A percentile compares a stretch with the other conserved stretches of the same genome.
Evolutionary conservation across 1,284 basidiomycete genomes (phyloP).

Genomic region (Polyporus tsugae): DNA sequence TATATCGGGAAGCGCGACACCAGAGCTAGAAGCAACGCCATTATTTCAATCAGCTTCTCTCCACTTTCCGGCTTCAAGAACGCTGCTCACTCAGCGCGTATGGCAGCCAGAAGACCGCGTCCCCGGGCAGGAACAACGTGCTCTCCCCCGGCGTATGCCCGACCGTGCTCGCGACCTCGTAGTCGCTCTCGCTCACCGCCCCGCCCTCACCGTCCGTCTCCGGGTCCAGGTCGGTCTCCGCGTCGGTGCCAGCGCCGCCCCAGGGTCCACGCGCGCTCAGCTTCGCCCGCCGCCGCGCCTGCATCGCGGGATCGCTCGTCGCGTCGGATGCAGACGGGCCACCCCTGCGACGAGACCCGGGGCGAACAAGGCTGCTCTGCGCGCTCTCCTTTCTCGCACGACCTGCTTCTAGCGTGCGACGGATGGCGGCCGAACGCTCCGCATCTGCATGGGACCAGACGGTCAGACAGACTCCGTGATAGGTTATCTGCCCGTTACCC

Average conservation of each 20-base stretch:
- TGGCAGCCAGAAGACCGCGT: slow-evolving; percentile 93
- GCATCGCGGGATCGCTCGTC: slow-evolving; percentile 58
- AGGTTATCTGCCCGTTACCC: slow-evolving; percentile 63
- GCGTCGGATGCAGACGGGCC: slow-evolving; percentile 53
- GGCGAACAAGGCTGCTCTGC: slow-evolving; percentile 60
- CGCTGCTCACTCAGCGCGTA: slow-evolving; percentile 83
- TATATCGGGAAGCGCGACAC: slow-evolving; percentile 93
- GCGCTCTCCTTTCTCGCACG: slow-evolving; percentile 81
- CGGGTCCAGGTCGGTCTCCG: slow-evolving; percentile 77
- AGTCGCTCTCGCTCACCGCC: slow-evolving; percentile 83
- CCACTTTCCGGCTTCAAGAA: slow-evolving; percentile 22
- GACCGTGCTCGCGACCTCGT: slow-evolving; percentile 77
- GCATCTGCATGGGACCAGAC: slow-evolving; percentile 95
- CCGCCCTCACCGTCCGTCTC: slow-evolving; percentile 66
- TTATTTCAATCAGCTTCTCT: slow-evolving; percentile 9
- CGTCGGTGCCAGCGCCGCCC: slow-evolving; percentile 52
- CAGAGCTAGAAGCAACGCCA: slow-evolving; percentile 59
- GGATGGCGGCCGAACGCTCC: slow-evolving; percentile 82
- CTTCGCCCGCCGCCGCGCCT: slow-evolving; percentile 63
- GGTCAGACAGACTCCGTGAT: slow-evolving; percentile 90
- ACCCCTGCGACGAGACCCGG: slow-evolving; percentile 64
- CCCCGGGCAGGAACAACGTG: slow-evolving; percentile 85
- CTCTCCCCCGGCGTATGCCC: slow-evolving; percentile 85
- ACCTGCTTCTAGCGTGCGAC: slow-evolving; percentile 80
- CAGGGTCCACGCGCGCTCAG: slow-evolving; percentile 73